Evolutionary conservation across 352 stramenopile genomes (phyloP), one percentile per base, ranked within the genome.

Genomic region (Globisporangium abappressorium): DNA sequence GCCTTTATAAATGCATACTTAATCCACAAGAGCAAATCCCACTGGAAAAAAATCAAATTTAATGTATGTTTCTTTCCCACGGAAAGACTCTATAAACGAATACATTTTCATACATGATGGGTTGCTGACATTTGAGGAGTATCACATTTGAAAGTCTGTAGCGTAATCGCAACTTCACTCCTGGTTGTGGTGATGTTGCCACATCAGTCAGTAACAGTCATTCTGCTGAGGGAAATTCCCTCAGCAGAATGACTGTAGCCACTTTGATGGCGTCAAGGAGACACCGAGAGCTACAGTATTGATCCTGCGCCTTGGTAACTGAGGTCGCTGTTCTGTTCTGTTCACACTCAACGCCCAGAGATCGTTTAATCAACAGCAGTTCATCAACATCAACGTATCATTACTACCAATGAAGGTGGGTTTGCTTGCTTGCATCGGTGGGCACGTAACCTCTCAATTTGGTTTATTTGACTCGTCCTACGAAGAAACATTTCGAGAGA

Each of bases 171-270:
- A 28, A n/a, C 54, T 41, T 47, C 41, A 47, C 51, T 57, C 18
- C 12, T 34, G 51, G 18, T 57, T 57, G n/a, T 4, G 12, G 15
- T 34, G 22, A 22, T 34, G n/a, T 41, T 43, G 41, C 15, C 15
- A 47, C 54, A 26, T 15, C 41, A 59, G 54, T 20, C 54, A 59
- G 15, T 38, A 41, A 59, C 24, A 26, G 24, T 26, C 24, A 26
- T 26, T 26, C 24, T 26, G 24, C 24, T 26, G 24, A 26, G 24
- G 26, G 54, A 26, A 15, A n/a, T 43, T 24, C 3, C 2, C 51
- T 26, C 54, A 18, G 2, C 15, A 59, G 18, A 59, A 26, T 59
- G 54, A 59, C 54, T 59, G 54, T 59, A 59, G 54, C 54, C 54
- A 59, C 41, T 47, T 47, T 47, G 14, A 6, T 20, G 41, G 5